These are phyloP conservation scores for Tylopilus sp. DNA, from an alignment of 768 basidiomycete genomes.

Conservation along the genomic window DNA sequence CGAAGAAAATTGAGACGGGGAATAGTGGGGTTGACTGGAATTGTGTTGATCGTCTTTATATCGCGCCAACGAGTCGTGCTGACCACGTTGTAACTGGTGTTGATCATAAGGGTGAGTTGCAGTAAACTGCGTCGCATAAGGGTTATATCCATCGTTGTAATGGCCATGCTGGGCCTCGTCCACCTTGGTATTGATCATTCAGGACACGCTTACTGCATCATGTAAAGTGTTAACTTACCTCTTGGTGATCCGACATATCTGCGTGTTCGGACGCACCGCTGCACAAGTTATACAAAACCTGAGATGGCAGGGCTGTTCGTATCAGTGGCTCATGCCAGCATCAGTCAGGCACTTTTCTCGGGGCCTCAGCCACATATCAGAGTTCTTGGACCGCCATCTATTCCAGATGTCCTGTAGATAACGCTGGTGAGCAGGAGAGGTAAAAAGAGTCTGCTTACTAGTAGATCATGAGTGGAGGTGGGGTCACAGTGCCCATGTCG, in stretches of 20 bases:
- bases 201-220: no score
- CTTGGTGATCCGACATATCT: conserved; percentile 40
- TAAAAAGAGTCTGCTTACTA: background rate
- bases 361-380: background rate
- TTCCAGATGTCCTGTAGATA: background rate
- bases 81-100: conserved; percentile 27
- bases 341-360: background rate
- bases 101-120: conserved; percentile 42
- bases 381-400: background rate
- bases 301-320: background rate
- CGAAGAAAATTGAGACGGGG: conserved; percentile 30
- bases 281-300: conserved; percentile 4
- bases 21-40: conserved; percentile 32
- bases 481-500: no score
- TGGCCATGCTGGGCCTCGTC: conserved; percentile 63
- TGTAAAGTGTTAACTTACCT: conserved; percentile 28
- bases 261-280: background rate
- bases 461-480: no score
- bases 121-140: conserved; percentile 37
- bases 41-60: conserved; percentile 36
- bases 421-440: background rate
- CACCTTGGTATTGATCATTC: conserved; percentile 36
- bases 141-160: conserved; percentile 66
- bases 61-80: conserved; percentile 25
- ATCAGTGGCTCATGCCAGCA: conserved; percentile 1